phyloP scores from a whole-genome alignment of 345 rosid genomes.

The Noccaea bulbosa region DNA sequence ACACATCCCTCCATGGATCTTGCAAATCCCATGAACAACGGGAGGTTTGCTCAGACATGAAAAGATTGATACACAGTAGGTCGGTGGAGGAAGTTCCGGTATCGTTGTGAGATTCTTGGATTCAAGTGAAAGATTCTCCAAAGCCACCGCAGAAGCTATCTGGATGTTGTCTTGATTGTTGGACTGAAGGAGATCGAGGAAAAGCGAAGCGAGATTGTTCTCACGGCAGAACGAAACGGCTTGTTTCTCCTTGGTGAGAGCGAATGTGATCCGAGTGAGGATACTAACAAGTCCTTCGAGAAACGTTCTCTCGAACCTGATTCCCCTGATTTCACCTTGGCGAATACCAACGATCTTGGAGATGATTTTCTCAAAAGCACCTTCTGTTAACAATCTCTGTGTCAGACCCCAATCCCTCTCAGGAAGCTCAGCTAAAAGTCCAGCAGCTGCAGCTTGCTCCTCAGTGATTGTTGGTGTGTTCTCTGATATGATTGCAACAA shows the following conservation, averaged over 20 bases:
- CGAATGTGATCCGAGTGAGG: slow-evolving; percentile 80
- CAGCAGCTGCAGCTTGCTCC: slow-evolving; percentile 91
- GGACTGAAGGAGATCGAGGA: slow-evolving; percentile 74
- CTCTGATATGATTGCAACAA: slow-evolving; percentile 68
- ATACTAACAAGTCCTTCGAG: slow-evolving; percentile 79
- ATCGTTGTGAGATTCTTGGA: slow-evolving; percentile 71
- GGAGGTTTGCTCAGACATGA: slow-evolving; percentile 74
- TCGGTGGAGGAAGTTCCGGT: slow-evolving; percentile 73
- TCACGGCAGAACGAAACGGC: slow-evolving; percentile 72
- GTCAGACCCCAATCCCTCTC: slow-evolving; percentile 90
- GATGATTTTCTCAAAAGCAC: slow-evolving; percentile 67
- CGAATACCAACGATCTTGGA: slow-evolving; percentile 61
- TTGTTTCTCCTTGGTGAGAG: slow-evolving; percentile 64
- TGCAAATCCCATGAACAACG: slow-evolving; percentile 69
- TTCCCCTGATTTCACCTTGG: slow-evolving; percentile 72
- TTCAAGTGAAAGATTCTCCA: slow-evolving; percentile 89
- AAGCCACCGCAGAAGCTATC: slow-evolving; percentile 78
- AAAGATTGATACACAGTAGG: slow-evolving; percentile 63
- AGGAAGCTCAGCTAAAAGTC: slow-evolving; percentile 95
- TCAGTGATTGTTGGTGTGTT: slow-evolving; percentile 61
- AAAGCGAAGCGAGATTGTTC: slow-evolving; percentile 61
- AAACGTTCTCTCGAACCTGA: slow-evolving; percentile 74
- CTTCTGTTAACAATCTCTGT: slow-evolving; percentile 77
- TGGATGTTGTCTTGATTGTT: slow-evolving; percentile 79
- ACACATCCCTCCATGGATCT: slow-evolving; percentile 81